Evolutionary conservation across 1,139 yeast species (phyloP).

Genomic region (Saccharomyces hybrid): DNA sequence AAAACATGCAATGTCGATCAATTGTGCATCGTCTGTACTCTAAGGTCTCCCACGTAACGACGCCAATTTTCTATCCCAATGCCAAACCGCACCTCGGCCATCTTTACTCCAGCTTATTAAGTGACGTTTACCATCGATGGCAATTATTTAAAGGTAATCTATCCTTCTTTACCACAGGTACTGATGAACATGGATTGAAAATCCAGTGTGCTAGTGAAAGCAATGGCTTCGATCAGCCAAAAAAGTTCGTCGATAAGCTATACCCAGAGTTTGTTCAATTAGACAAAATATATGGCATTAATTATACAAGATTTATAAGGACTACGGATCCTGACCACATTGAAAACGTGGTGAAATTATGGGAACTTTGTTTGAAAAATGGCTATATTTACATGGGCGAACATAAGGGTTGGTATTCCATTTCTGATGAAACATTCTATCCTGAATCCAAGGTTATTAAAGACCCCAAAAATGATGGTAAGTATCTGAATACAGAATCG

Average conservation of each 20-base stretch:
- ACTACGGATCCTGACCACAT: slow-evolving; percentile 84
- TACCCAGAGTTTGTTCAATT: slow-evolving; percentile 56
- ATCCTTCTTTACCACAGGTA: slow-evolving; percentile 74
- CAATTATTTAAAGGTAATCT: slow-evolving; percentile 40
- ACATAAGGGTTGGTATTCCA: slow-evolving; percentile 92
- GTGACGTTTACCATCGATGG: slow-evolving; percentile 79
- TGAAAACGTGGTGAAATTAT: slow-evolving; percentile 54
- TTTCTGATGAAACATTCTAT: slow-evolving; percentile 91
- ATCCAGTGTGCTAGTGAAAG: slow-evolving; percentile 70
- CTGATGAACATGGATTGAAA: slow-evolving; percentile 95
- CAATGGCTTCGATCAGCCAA: slow-evolving; percentile 43
- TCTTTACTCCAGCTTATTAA: slow-evolving; percentile 75
- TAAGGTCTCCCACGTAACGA: slow-evolving; percentile 49
- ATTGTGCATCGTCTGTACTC: slow-evolving; percentile 1
- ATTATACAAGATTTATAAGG: slow-evolving; percentile 73
- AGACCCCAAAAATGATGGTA: slow-evolving; percentile 17
- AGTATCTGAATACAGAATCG: slow-evolving; percentile 59
- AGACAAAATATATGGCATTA: slow-evolving; percentile 49
- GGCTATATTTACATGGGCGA: slow-evolving; percentile 74
- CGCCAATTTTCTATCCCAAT: slow-evolving; percentile 95
- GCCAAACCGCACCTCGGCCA: slow-evolving; percentile 96
- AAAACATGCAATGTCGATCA: background rate
- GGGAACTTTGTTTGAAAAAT: slow-evolving; percentile 53
- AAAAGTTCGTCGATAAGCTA: slow-evolving; percentile 63
- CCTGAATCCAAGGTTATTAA: slow-evolving; percentile 70